Base-by-base conservation (phyloP, 192 early-diverging fungal species). In the Rhizoclosmatium sp. region DNA sequence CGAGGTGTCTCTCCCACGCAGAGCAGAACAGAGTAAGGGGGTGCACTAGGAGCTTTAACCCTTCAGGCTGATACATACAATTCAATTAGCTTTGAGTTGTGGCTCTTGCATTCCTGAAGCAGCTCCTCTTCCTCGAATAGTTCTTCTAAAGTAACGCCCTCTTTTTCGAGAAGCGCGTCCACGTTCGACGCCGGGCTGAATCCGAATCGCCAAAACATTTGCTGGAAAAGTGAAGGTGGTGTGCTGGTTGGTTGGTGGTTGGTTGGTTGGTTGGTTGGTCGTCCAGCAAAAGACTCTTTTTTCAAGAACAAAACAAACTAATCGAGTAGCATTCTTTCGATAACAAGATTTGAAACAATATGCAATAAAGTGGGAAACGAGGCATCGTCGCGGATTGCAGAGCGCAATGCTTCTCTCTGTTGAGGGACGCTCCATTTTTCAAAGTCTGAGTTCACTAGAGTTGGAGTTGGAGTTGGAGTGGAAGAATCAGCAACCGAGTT, bases 111-210 rank as follows among this genome's bases (percentile, higher is more conserved):
- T 90, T 99, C 96, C 85, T 98, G 96, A 65, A 98, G 85, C 69
- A 99, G 86, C 85, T 96, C 96, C 74, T 98, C 95, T 80, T 96
- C 95, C 76, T 94, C 93, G 56, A 99, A 87, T 31, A 98, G 83
- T 77, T 98, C 97, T 59, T 96, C 94, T 46, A 98, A 88, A 19
- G 94, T 94, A 68, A 95, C 81, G 80, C 94, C 94, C 69, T 94
- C 94, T 75, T 94, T 94, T 56, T 98, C 96, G 47, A 99, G 90
- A 80, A 98, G 86, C 77, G 91, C 92, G 87, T 96, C 95, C 68
- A 99, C 93, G 71, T 93, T 93, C 56, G 97, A 97, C 65, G 94
- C 89, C 81, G 93, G 91, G 82, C 95, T 93, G 80, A 95, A 93
- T 12, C 97, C 97, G 80, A 98, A 97, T 59, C 95, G 75, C 75